phyloP scores from a whole-genome alignment of 495 filamentous ascomycete species.

The Daldinia loculata region DNA sequence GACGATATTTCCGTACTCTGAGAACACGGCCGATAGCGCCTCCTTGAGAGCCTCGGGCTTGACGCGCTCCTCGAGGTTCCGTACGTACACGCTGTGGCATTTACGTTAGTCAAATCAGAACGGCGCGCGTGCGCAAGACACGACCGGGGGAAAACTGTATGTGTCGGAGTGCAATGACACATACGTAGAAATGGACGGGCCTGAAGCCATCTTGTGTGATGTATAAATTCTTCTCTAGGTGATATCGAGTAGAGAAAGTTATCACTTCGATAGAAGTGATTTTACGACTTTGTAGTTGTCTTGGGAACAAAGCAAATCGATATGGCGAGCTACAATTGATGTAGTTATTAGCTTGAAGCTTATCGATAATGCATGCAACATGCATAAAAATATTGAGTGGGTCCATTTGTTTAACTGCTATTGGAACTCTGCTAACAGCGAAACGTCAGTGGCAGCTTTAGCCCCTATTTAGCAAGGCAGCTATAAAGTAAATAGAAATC shows the following conservation, averaged over 20 bases:
- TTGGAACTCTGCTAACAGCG: background rate
- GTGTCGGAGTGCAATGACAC: slow-evolving; percentile 74
- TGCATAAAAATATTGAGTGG: background rate
- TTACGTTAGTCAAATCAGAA: slow-evolving; percentile 37
- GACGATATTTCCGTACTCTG: slow-evolving; percentile 87
- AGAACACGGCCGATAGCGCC: slow-evolving; percentile 80
- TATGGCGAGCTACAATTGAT: background rate
- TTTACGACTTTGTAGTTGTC: background rate
- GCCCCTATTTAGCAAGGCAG: background rate
- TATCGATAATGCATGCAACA: slow-evolving; percentile 11
- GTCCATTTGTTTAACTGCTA: background rate
- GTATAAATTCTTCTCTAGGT: background rate
- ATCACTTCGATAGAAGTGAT: slow-evolving; percentile 2
- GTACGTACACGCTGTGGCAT: slow-evolving; percentile 70
- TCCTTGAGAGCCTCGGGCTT: slow-evolving; percentile 81
- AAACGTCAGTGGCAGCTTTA: background rate
- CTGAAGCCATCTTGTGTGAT: slow-evolving; percentile 49
- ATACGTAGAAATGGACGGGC: slow-evolving; percentile 64
- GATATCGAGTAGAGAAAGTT: background rate
- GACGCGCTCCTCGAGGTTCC: slow-evolving; percentile 92
- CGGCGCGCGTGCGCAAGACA: background rate
- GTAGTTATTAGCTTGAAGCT: background rate
- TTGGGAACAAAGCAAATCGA: slow-evolving; percentile 6
- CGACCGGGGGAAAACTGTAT: slow-evolving; percentile 43
- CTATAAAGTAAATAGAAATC: background rate